Base-by-base conservation (phyloP, 768 basidiomycete species). In the Strobilomyces dryophilus region DNA sequence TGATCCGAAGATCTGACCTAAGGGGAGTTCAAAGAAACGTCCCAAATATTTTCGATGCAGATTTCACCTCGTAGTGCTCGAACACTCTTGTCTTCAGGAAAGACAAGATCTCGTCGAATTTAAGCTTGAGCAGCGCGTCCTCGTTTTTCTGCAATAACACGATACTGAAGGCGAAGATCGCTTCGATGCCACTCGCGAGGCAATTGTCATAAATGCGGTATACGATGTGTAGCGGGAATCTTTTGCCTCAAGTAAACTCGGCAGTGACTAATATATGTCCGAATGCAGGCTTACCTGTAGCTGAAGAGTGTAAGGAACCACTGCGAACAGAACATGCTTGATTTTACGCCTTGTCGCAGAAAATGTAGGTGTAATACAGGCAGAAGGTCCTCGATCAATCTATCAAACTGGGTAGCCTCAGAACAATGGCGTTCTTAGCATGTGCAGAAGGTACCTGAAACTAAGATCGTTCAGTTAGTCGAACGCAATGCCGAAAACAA, bases 301-400 rank as follows among this genome's bases (percentile, higher is more conserved):
- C 92, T 91, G 75, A 98, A 98, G 67, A 99, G 73, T 0, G 97
- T 98, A 66, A 99, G 76, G 71, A 98, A 98, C 97, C 97, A 99
- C 59, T 98, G 97, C 14, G 92, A 93, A 64, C 92, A 95, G 66
- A 89, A 98, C 94, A 99, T 98, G 72, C 89, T 95, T 43, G 92
- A 94, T 69, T 98, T 98, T 65, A 98, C 75, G 29, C 95, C 95
- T 70, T 97, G 90, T 29, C 95, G 83, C 29, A 95, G 71, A 63
- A 99, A 91, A 70, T 98, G 97, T 21, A 95, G 74, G 63, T 98
- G 93, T 7, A 98, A 75, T 5, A 95, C 89, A 5, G 97, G 97
- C 4, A 98, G 73, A 10, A 95, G 65, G 59, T 99, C 97, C 66
- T 99, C 97, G 41, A 97, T 73, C 45, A 98, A 73, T 27, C 95